Conservation (phyloP, 1,284 basidiomycete species). For the Testicularia cyperi region DNA sequence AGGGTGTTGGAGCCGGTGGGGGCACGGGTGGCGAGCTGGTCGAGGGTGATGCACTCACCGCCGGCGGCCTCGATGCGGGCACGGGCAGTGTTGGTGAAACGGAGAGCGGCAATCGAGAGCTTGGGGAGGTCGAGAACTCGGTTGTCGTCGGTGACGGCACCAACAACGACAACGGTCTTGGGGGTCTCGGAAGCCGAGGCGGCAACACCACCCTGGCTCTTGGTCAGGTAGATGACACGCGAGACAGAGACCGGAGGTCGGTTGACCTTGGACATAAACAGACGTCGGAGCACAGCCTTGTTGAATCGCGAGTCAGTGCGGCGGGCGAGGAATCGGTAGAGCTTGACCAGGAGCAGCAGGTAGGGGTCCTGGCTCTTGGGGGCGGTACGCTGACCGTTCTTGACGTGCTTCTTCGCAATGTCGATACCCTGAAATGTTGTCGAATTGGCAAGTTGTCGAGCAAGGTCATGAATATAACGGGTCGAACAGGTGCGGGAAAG, state of each 20-base stretch:
- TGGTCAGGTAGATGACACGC: slow-evolving; percentile 57
- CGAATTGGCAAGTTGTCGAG: slow-evolving; percentile 1
- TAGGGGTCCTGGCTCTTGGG: slow-evolving; percentile 99
- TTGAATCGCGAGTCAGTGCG: slow-evolving; percentile 96
- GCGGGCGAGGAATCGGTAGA: slow-evolving; percentile 98
- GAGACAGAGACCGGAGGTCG: slow-evolving; percentile 82
- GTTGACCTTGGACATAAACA: slow-evolving; percentile 97
- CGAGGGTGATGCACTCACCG: slow-evolving; percentile 90
- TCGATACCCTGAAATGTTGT: slow-evolving; percentile 80
- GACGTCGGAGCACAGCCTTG: slow-evolving; percentile 93
- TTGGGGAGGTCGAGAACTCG: slow-evolving; percentile 85
- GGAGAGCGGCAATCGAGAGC: slow-evolving; percentile 88
- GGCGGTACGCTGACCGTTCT: slow-evolving; percentile 90
- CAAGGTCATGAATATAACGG: slow-evolving; percentile 13
- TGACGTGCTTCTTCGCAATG: slow-evolving; percentile 95
- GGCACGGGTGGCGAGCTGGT: slow-evolving; percentile 90
- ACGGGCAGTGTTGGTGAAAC: slow-evolving; percentile 88
- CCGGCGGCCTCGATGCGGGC: slow-evolving; percentile 94
- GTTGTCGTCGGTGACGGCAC: slow-evolving; percentile 93
- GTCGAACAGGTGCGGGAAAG: no score
- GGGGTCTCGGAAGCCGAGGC: slow-evolving; percentile 57
- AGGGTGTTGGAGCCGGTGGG: slow-evolving; percentile 96
- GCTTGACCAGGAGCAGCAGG: slow-evolving; percentile 97
- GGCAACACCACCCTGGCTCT: slow-evolving; percentile 56
- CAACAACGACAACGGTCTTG: slow-evolving; percentile 87